Evolutionary conservation across 2,329 filamentous ascomycete species (phyloP).

Genomic region (Beauveria scarabaeidicola): DNA sequence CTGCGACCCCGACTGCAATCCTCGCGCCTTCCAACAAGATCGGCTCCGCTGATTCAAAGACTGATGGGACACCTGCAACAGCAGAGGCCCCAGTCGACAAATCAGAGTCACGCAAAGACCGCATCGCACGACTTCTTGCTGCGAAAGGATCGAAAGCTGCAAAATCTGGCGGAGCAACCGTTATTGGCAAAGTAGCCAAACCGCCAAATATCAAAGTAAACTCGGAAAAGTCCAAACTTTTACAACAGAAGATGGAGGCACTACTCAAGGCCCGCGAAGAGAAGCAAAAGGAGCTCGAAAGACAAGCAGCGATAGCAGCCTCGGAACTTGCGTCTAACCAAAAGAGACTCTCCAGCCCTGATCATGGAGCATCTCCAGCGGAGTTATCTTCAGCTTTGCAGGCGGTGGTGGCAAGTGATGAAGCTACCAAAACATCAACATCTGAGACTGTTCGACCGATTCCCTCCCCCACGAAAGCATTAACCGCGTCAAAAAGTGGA

Average conservation of each 20-base stretch:
- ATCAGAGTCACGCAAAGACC: slow-evolving; percentile 61
- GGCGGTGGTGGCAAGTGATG: background rate
- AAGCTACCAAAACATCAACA: background rate
- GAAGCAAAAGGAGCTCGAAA: slow-evolving; percentile 18
- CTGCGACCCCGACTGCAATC: background rate
- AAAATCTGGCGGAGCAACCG: slow-evolving; percentile 12
- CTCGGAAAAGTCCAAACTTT: slow-evolving; percentile 62
- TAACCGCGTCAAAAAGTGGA: background rate
- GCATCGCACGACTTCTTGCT: slow-evolving; percentile 68
- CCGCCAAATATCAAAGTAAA: slow-evolving; percentile 37
- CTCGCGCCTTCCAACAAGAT: background rate
- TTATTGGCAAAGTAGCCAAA: slow-evolving; percentile 14
- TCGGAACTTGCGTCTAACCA: background rate
- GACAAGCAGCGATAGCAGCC: background rate
- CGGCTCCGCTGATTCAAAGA: background rate
- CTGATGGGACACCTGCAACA: background rate
- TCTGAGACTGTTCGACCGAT: background rate
- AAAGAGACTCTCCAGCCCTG: background rate
- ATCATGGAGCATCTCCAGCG: background rate
- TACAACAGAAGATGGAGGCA: slow-evolving; percentile 72
- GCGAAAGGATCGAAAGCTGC: slow-evolving; percentile 53
- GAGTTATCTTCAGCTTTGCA: background rate
- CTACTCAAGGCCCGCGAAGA: slow-evolving; percentile 51
- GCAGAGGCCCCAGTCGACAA: slow-evolving; percentile 18
- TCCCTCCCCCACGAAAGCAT: background rate